Conservation (phyloP, 208 protist species). For the Crithidia fasciculata region DNA sequence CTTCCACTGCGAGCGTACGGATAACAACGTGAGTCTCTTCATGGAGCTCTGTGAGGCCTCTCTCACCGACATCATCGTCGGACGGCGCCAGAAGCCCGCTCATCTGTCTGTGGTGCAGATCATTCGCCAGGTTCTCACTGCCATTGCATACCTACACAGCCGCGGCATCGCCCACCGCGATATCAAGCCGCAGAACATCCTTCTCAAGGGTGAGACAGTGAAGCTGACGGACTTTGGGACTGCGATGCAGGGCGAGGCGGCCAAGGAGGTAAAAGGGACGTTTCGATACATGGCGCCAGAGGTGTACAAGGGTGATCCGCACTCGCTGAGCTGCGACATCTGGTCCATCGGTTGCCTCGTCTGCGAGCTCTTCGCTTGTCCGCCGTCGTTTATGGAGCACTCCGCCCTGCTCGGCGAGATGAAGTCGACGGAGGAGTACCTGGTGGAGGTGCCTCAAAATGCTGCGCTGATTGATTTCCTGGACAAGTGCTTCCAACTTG, state of each 20-base stretch:
- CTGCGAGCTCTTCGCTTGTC: conserved; percentile 87
- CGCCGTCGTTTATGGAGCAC: conserved; percentile 83
- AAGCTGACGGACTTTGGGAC: conserved; percentile 99
- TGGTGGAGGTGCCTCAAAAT: conserved; percentile 65
- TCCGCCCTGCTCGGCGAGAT: conserved; percentile 66
- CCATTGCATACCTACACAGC: conserved; percentile 96
- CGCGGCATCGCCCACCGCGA: conserved; percentile 98
- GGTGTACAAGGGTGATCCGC: conserved; percentile 82
- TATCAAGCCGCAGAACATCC: conserved; percentile 98
- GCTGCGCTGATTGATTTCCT: conserved; percentile 75
- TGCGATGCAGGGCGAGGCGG: conserved; percentile 67
- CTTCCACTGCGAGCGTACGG: conserved; percentile 90
- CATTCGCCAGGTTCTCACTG: conserved; percentile 95
- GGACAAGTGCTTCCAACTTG: conserved; percentile 76
- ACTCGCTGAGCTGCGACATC: conserved; percentile 90
- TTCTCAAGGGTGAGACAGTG: conserved; percentile 86
- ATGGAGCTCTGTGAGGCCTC: conserved; percentile 93
- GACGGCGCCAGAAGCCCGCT: conserved; percentile 52
- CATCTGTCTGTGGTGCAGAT: conserved; percentile 78
- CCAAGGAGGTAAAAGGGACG: conserved; percentile 88
- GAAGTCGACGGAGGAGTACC: conserved; percentile 48
- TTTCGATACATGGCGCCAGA: conserved; percentile 94
- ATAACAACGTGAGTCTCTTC: conserved; percentile 89
- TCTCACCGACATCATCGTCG: conserved; percentile 79
- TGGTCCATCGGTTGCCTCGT: conserved; percentile 93